Percentiles rank a stretch among this genome's conserved stretches.
Evolutionary conservation across 108 stramenopile genomes (phyloP).

Genomic region (Nannochloropsis salina): DNA sequence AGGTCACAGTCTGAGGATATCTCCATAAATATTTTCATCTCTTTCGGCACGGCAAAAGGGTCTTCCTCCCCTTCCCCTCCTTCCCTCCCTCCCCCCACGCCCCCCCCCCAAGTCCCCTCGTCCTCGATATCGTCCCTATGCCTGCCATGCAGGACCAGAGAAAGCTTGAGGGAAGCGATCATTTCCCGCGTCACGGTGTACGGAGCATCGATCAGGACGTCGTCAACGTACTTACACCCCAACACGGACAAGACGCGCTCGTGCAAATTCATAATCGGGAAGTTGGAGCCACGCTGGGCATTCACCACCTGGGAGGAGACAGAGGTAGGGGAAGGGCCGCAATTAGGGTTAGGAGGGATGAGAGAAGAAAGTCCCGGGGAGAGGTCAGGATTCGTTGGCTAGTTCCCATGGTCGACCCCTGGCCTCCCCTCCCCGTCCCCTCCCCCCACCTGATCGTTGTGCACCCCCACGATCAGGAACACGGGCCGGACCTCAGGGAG

Average conservation of each 20-base stretch:
- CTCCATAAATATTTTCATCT: conserved; percentile 42
- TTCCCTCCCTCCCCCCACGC: conserved; percentile 30
- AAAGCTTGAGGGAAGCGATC: conserved; percentile 60
- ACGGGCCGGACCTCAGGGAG: neutral
- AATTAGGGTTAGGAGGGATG: neutral
- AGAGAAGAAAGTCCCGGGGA: neutral
- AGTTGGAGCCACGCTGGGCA: conserved; percentile 63
- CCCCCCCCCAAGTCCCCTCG: conserved; percentile 26
- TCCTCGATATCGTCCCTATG: conserved; percentile 33
- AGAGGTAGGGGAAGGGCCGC: neutral
- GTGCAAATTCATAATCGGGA: conserved; percentile 88
- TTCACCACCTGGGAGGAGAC: conserved; percentile 62
- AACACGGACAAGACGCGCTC: conserved; percentile 66
- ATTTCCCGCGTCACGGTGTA: conserved; percentile 77
- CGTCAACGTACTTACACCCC: conserved; percentile 75
- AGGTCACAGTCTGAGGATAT: conserved; percentile 39
- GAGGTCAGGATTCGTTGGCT: neutral
- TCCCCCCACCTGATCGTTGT: conserved; percentile 72
- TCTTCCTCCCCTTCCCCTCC: neutral
- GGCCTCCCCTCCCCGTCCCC: neutral
- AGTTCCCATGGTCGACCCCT: too few relatives aligned
- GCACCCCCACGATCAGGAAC: conserved; percentile 79
- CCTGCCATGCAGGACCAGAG: conserved; percentile 46
- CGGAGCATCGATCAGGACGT: conserved; percentile 95
- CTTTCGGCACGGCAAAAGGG: conserved; percentile 45